A percentile compares a stretch with the other conserved stretches of the same genome.
Conservation (phyloP, 495 filamentous ascomycete species). For the Tuber indicum region DNA sequence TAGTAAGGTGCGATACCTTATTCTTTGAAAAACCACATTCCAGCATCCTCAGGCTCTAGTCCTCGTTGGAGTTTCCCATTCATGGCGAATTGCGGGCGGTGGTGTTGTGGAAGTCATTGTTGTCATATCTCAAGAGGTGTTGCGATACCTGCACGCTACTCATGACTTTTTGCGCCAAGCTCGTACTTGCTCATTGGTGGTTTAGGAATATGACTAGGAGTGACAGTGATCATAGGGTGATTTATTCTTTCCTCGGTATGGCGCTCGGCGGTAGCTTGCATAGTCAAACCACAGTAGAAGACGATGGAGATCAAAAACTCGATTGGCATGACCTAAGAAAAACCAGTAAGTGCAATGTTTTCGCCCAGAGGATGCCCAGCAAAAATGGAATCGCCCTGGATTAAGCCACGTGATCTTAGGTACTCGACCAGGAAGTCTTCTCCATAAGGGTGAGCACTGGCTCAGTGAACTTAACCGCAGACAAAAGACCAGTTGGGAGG, state of each 20-base stretch:
- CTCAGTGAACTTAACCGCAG: slow-evolving; percentile 97
- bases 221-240: slow-evolving; percentile 98
- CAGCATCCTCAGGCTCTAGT: too few relatives aligned
- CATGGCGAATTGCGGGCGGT: too few relatives aligned
- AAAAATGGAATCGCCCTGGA: slow-evolving; percentile 92
- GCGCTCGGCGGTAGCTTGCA: slow-evolving; percentile 99
- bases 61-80: too few relatives aligned
- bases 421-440: slow-evolving; percentile 89
- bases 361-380: slow-evolving; percentile 97
- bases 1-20: too few relatives aligned
- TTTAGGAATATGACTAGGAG: slow-evolving; percentile 95
- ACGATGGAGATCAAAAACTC: slow-evolving; percentile 96
- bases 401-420: slow-evolving; percentile 93
- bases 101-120: too few relatives aligned
- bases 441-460: slow-evolving; percentile 97
- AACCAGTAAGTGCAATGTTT: slow-evolving; percentile 91
- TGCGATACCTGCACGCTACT: too few relatives aligned
- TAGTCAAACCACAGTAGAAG: slow-evolving; percentile 97
- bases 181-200: slow-evolving; percentile 96
- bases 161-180: too few relatives aligned
- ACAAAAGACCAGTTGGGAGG: slow-evolving; percentile 88
- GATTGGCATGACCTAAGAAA: slow-evolving; percentile 98
- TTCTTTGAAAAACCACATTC: too few relatives aligned
- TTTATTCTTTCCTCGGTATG: slow-evolving; percentile 87
- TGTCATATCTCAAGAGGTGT: too few relatives aligned